Evolutionary conservation across 2,329 filamentous ascomycete genomes (phyloP).

Genomic region (Nothopassalora personata): DNA sequence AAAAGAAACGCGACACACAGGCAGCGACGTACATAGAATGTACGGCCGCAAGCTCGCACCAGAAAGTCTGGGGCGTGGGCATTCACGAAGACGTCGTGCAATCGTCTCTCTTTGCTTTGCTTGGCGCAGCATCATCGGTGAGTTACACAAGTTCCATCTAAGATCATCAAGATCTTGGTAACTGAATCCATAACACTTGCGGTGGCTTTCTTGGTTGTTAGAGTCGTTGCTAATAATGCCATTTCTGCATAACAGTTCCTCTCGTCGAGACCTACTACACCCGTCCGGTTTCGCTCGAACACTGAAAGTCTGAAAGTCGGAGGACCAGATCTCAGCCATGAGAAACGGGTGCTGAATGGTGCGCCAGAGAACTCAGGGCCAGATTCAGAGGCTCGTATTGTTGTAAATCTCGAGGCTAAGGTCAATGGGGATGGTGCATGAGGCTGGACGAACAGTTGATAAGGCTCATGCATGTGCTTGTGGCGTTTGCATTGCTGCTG

Average conservation of each 20-base stretch:
- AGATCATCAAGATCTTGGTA: neutral
- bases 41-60: constrained; percentile 59
- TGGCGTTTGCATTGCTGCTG: neutral
- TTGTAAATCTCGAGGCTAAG: constrained; percentile 29
- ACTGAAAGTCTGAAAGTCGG: constrained; percentile 34
- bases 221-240: constrained; percentile 4
- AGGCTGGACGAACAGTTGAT: neutral
- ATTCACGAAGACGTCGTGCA: constrained; percentile 91
- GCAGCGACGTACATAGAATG: constrained; percentile 96
- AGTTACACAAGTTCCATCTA: constrained; percentile 38
- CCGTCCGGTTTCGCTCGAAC: constrained; percentile 57
- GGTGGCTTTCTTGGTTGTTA: neutral
- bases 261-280: constrained; percentile 63
- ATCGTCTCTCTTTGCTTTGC: constrained; percentile 76
- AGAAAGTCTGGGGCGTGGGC: constrained; percentile 83
- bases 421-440: constrained; percentile 14
- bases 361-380: constrained; percentile 27
- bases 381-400: constrained; percentile 28
- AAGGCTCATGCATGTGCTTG: neutral
- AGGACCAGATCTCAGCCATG: constrained; percentile 19
- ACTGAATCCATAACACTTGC: neutral
- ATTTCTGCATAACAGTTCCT: constrained; percentile 56
- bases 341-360: constrained; percentile 28
- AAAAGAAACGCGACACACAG: constrained; percentile 66
- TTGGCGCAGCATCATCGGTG: constrained; percentile 81